Evolutionary conservation across 176 grass and related monocot genomes (phyloP).

Genomic region (Eragrostis nindensis): DNA sequence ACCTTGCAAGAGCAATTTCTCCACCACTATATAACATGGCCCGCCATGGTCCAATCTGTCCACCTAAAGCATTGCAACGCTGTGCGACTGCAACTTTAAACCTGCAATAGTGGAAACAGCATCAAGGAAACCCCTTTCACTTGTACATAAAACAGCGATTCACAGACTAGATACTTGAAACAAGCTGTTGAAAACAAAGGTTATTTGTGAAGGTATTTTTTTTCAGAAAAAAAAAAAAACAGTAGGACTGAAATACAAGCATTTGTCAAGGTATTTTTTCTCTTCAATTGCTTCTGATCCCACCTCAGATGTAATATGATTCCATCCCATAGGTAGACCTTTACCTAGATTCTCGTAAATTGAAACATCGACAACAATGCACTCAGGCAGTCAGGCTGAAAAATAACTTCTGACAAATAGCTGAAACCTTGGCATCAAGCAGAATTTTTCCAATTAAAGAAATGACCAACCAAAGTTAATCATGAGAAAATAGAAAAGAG

Average conservation of each 20-base stretch:
- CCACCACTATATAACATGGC: slow-evolving; percentile 5
- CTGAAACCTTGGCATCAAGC: neutral
- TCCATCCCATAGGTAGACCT: neutral
- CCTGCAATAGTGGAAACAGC: slow-evolving; percentile 28
- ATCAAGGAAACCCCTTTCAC: neutral
- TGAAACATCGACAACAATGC: neutral
- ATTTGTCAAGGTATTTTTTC: neutral
- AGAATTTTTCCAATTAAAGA: slow-evolving; percentile 26
- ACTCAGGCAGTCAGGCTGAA: neutral
- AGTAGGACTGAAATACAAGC: neutral
- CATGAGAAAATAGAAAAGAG: neutral
- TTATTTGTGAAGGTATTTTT: neutral
- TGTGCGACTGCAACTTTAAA: slow-evolving; percentile 38
- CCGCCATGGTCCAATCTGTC: slow-evolving; percentile 23
- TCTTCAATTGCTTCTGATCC: slow-evolving; percentile 1
- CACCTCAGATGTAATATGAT: neutral
- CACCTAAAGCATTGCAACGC: slow-evolving; percentile 18
- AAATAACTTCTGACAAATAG: neutral
- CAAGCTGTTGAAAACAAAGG: slow-evolving; percentile 12
- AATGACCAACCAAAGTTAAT: neutral
- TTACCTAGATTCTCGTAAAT: neutral
- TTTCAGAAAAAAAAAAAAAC: too few species aligned
- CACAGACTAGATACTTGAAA: slow-evolving; percentile 14
- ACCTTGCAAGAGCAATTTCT: neutral
- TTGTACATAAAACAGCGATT: slow-evolving; percentile 6